Evolutionary conservation across 1,139 yeast genomes (phyloP).

Genomic region (Saccharomyces hybrid): DNA sequence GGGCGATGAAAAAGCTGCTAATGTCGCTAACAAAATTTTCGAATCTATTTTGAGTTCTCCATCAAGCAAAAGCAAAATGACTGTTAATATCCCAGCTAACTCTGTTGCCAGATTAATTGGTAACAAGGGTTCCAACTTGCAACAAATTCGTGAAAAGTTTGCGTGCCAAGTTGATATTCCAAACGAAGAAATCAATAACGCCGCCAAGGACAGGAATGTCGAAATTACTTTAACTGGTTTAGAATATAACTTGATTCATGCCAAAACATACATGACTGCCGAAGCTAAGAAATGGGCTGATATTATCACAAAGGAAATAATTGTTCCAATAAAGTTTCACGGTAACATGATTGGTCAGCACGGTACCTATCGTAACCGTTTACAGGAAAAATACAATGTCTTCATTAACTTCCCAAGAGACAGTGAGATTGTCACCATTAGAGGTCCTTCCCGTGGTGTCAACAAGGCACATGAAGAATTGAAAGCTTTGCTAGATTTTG

Average conservation of each 20-base stretch:
- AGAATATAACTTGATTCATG: constrained; percentile 71
- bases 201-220: constrained; percentile 41
- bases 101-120: constrained; percentile 82
- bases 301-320: constrained; percentile 56
- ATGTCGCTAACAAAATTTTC: constrained; percentile 22
- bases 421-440: constrained; percentile 63
- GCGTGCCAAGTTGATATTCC: constrained; percentile 71
- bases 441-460: constrained; percentile 91
- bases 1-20: constrained; percentile 31
- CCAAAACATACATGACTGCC: constrained; percentile 50
- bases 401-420: constrained; percentile 65
- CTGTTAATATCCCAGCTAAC: constrained; percentile 55
- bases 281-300: constrained; percentile 78
- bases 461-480: constrained; percentile 81
- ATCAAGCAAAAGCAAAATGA: constrained; percentile 30
- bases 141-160: constrained; percentile 62
- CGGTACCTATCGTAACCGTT: constrained; percentile 74
- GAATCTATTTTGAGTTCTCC: constrained; percentile 21
- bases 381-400: constrained; percentile 85
- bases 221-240: constrained; percentile 65
- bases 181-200: constrained; percentile 19
- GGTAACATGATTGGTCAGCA: constrained; percentile 77
- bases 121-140: constrained; percentile 71
- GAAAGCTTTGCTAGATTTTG: constrained; percentile 75
- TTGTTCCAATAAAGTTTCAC: constrained; percentile 72